phyloP scores from a whole-genome alignment of 2,329 filamentous ascomycete species.

The Claviceps africana region DNA sequence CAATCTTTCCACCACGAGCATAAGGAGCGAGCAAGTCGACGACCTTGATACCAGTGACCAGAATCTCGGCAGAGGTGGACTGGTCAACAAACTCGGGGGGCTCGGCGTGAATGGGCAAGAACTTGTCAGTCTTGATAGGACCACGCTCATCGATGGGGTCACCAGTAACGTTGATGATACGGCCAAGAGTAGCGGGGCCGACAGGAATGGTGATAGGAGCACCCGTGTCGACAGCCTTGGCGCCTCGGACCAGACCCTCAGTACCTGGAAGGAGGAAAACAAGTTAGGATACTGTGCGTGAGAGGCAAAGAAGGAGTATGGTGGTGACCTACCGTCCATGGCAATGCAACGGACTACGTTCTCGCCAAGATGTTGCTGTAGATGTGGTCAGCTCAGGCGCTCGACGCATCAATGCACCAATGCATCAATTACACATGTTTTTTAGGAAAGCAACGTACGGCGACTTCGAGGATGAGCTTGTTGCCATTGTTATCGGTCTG shows the following conservation, averaged over 20 bases:
- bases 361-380: conserved; percentile 96
- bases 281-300: conserved; percentile 3
- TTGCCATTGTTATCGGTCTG: conserved; percentile 81
- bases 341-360: conserved; percentile 99
- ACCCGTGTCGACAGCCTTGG: conserved; percentile 75
- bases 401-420: conserved; percentile 2
- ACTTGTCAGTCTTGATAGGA: conserved; percentile 87
- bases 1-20: conserved; percentile 99
- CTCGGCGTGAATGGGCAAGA: conserved; percentile 83
- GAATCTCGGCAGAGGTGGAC: conserved; percentile 89
- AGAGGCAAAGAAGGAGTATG: not conserved
- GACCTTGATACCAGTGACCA: conserved; percentile 99
- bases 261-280: conserved; percentile 51
- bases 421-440: conserved; percentile 1
- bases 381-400: conserved; percentile 21
- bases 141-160: conserved; percentile 99
- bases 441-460: conserved; percentile 44
- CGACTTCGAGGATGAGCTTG: conserved; percentile 91
- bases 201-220: conserved; percentile 93
- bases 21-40: conserved; percentile 98
- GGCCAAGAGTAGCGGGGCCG: conserved; percentile 82
- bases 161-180: conserved; percentile 99
- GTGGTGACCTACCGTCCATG: conserved; percentile 75
- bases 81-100: conserved; percentile 87
- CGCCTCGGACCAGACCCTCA: conserved; percentile 95